phyloP scores from a whole-genome alignment of 176 grass and related monocot genomes.

The Panicum miliaceum region DNA sequence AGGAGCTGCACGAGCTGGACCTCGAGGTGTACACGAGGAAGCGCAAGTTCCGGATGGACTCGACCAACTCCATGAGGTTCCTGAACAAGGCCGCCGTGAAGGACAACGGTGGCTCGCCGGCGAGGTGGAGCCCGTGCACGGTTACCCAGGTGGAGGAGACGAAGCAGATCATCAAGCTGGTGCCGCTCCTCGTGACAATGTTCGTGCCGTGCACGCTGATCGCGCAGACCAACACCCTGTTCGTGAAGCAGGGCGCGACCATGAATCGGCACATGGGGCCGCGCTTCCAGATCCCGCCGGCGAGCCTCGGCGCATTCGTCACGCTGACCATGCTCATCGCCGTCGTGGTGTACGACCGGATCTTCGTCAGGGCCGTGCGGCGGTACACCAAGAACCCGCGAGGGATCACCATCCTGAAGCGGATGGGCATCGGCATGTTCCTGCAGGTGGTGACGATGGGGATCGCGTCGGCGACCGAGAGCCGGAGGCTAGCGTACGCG shows the following conservation, averaged over 20 bases:
- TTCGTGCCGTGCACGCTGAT: constrained; percentile 75
- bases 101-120: background rate
- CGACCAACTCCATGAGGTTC: constrained; percentile 64
- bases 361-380: constrained; percentile 46
- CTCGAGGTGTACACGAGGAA: constrained; percentile 40
- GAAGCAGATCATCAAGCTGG: constrained; percentile 64
- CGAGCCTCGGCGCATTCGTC: constrained; percentile 65
- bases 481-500: constrained; percentile 48
- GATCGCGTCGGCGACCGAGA: constrained; percentile 48
- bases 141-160: constrained; percentile 82
- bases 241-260: constrained; percentile 76
- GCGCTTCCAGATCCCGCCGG: constrained; percentile 66
- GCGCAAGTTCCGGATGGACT: constrained; percentile 53
- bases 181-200: constrained; percentile 60
- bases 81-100: constrained; percentile 73
- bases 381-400: constrained; percentile 66
- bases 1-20: constrained; percentile 67
- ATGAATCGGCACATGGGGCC: constrained; percentile 62
- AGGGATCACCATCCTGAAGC: constrained; percentile 73
- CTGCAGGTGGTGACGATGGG: constrained; percentile 72
- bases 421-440: constrained; percentile 60
- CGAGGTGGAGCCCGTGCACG: constrained; percentile 57
- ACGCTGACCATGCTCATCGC: constrained; percentile 72
- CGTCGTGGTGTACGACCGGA: constrained; percentile 67
- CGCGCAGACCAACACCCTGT: constrained; percentile 78